Evolutionary conservation across 805 yeast genomes (phyloP).

Genomic region (Yamadazyma laniorum): DNA sequence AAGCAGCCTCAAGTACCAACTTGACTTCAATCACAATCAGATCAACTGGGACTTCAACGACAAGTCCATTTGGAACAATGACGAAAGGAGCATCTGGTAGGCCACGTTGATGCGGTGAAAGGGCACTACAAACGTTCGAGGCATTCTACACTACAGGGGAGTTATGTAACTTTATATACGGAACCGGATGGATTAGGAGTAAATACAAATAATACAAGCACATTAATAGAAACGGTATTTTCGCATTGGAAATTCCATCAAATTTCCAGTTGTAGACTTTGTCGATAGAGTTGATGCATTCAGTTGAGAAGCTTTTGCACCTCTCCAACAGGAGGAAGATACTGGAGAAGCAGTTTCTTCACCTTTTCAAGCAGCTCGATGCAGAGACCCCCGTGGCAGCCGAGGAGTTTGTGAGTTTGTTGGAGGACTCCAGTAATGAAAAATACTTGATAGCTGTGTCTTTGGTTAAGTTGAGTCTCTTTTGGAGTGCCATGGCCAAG

Average conservation of each 20-base stretch:
- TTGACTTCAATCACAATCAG: conserved; percentile 4
- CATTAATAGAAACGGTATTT: no score
- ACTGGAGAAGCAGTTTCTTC: conserved; percentile 23
- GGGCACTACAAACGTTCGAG: no score
- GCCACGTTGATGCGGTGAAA: not conserved
- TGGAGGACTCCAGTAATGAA: conserved; percentile 20
- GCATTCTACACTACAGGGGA: not conserved
- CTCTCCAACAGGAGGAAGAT: conserved; percentile 14
- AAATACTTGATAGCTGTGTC: conserved; percentile 11
- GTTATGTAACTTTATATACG: conserved; percentile 5
- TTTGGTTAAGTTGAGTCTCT: conserved; percentile 3
- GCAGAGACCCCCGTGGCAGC: conserved; percentile 19
- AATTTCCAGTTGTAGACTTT: no score
- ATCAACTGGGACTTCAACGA: conserved; percentile 11
- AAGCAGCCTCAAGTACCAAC: conserved; percentile 4
- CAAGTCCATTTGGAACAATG: conserved; percentile 13
- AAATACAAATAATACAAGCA: not conserved
- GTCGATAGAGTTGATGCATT: no score
- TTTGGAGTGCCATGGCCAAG: conserved; percentile 12
- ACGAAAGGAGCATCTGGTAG: conserved; percentile 14
- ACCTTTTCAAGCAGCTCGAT: conserved; percentile 28
- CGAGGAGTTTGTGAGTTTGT: conserved; percentile 24
- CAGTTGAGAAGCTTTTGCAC: conserved; percentile 8
- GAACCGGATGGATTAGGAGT: conserved; percentile 4
- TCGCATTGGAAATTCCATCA: not conserved